These are phyloP conservation scores for Neofusicoccum ribis DNA, from an alignment of 2,329 filamentous ascomycete genomes.

Conservation along the genomic window DNA sequence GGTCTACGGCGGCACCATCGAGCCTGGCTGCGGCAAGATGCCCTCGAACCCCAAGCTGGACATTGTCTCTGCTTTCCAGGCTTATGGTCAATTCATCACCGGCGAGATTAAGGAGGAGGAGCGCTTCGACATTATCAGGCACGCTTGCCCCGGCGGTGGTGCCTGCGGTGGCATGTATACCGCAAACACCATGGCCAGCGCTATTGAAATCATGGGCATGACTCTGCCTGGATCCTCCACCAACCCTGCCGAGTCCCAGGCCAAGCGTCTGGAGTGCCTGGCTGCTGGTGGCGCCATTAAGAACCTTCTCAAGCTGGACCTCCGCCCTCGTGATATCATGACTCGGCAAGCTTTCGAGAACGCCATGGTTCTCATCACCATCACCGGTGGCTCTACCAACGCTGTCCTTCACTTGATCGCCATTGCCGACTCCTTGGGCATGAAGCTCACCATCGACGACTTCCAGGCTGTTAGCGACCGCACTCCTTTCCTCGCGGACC, in stretches of 20 bases:
- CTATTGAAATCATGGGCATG: conserved; percentile 54
- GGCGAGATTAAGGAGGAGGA: conserved; percentile 89
- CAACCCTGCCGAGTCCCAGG: conserved; percentile 52
- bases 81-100: conserved; percentile 91
- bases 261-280: conserved; percentile 52
- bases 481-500: conserved; percentile 52
- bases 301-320: conserved; percentile 53
- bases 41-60: conserved; percentile 78
- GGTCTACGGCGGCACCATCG: conserved; percentile 96
- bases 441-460: conserved; percentile 53
- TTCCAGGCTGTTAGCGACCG: conserved; percentile 53
- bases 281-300: conserved; percentile 52
- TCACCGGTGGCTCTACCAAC: conserved; percentile 53
- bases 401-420: conserved; percentile 54
- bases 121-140: conserved; percentile 89
- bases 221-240: conserved; percentile 53
- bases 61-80: conserved; percentile 96
- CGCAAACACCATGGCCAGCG: conserved; percentile 54
- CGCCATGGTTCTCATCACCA: conserved; percentile 53
- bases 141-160: conserved; percentile 83
- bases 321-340: conserved; percentile 51
- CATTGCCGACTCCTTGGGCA: conserved; percentile 51
- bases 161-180: conserved; percentile 80
- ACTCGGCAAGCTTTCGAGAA: conserved; percentile 52
- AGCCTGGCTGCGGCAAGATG: conserved; percentile 70